Conservation (phyloP, 1,284 basidiomycete genomes). For the Testicularia cyperi region DNA sequence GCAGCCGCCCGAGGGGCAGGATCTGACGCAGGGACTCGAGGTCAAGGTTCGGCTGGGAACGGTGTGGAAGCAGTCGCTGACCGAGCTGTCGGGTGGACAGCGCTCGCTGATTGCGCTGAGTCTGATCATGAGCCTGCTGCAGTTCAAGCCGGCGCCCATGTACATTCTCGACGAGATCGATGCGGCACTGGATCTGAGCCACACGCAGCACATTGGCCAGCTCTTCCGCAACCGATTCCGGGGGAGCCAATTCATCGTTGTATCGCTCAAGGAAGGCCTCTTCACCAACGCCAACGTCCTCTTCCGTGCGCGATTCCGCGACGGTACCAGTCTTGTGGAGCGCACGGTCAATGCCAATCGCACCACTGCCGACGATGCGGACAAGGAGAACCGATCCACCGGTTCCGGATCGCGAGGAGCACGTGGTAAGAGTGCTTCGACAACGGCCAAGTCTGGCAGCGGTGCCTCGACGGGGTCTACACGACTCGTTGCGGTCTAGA, state of each 20-base stretch:
- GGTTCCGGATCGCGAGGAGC: no score
- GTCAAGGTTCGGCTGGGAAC: constrained; percentile 92
- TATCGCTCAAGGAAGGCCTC: constrained; percentile 87
- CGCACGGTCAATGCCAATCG: constrained; percentile 39
- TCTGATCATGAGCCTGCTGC: constrained; percentile 94
- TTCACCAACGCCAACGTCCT: constrained; percentile 98
- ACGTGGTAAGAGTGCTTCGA: no score
- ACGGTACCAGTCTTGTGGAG: constrained; percentile 88
- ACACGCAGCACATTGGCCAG: constrained; percentile 93
- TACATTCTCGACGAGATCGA: constrained; percentile 99
- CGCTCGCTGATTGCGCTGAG: constrained; percentile 93
- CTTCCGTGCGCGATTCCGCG: constrained; percentile 86
- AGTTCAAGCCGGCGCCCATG: constrained; percentile 99
- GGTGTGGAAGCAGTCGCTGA: constrained; percentile 96
- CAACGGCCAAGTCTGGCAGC: no score
- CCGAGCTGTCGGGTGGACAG: constrained; percentile 95
- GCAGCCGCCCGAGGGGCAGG: constrained; percentile 87
- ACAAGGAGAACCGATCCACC: constrained; percentile 25
- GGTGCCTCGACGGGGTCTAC: no score
- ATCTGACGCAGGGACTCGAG: constrained; percentile 90
- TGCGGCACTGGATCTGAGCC: constrained; percentile 89
- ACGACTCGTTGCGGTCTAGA: no score
- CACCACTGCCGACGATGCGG: constrained; percentile 18
- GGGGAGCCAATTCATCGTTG: constrained; percentile 96
- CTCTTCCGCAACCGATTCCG: constrained; percentile 96